Conservation (phyloP, 176 grass and related monocot genomes). For the Oryza brachyantha region DNA sequence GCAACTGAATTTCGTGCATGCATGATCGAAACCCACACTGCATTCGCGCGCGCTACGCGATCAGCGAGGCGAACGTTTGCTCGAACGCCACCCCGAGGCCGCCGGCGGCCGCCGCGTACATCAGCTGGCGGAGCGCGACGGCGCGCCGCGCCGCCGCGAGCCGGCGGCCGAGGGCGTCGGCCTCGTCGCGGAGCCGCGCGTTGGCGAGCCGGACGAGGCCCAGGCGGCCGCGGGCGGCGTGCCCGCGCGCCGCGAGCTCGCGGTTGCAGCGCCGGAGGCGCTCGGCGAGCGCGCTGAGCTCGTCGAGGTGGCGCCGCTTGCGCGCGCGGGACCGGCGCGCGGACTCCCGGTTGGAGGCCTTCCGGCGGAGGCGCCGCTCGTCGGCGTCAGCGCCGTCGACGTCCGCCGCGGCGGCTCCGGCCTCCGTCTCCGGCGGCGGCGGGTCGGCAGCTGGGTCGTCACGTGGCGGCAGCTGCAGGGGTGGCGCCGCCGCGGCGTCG, state of each 20-base stretch:
- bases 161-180: conserved; percentile 22
- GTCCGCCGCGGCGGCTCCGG: neutral
- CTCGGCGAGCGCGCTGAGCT: conserved; percentile 10
- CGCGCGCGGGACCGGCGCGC: conserved; percentile 66
- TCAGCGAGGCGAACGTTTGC: conserved; percentile 54
- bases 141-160: conserved; percentile 29
- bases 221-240: neutral
- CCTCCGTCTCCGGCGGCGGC: neutral
- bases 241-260: conserved; percentile 31
- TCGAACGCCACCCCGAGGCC: conserved; percentile 30
- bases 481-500: conserved; percentile 8
- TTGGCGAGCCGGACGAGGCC: conserved; percentile 34
- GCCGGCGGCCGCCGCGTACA: neutral
- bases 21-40: neutral
- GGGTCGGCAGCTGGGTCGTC: neutral
- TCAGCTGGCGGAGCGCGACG: conserved; percentile 38
- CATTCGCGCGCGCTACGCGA: conserved; percentile 29
- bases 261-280: conserved; percentile 34
- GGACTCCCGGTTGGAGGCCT: conserved; percentile 85
- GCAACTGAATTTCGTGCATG: neutral
- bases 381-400: neutral
- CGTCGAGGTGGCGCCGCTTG: conserved; percentile 65
- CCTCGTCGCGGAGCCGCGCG: conserved; percentile 43
- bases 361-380: conserved; percentile 48
- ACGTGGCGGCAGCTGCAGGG: neutral